Base-by-base conservation (phyloP, 257 asterid species). In the Cruciata laevipes region DNA sequence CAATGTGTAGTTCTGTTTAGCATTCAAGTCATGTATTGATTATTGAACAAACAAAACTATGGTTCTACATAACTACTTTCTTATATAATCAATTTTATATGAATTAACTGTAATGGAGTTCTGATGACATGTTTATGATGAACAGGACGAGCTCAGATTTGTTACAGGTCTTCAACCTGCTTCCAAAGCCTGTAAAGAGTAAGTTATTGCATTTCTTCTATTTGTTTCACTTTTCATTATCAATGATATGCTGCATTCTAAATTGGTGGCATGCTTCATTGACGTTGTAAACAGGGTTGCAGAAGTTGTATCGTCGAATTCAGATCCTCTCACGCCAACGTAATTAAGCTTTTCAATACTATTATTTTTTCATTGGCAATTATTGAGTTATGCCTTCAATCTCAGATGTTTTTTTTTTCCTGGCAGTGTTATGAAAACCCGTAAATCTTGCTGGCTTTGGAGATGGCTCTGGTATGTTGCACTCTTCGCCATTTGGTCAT, bases 111-210 rank as follows among this genome's bases (percentile, higher is more conserved):
- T 11, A 35, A 5, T 8, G 59, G 27, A 59, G n/a, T 33, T 68
- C 49, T 63, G 3, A 63, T 63, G 61, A 40, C 24, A 35, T 17
- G 20, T 59, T 60, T 44, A 31, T 24, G 73, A 35, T 69, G 63
- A 71, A 73, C 97, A 90, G 96, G 97, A 88, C 59, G 97, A 90
- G 75, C 51, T 90, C 66, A 90, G 86, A 78, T 84, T 85, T 66
- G 76, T 83, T 17, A 92, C 86, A 56, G 76, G 83, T 69, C 82
- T 90, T 67, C 87, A 81, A 49, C 89, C 89, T 16, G 85, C 96
- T 71, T 86, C 95, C 52, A 75, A 63, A 62, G 74, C 90, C 47
- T 90, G 97, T 74, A 90, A 83, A 86, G 96, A 90, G 97, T 90
- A 86, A 4, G 97, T 73, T 21, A 8, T 47, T 47, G 20, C 55